Percentiles rank a stretch among this genome's conserved stretches.
phyloP scores from a whole-genome alignment of 2,329 filamentous ascomycete species.

The Fusarium compactum region DNA sequence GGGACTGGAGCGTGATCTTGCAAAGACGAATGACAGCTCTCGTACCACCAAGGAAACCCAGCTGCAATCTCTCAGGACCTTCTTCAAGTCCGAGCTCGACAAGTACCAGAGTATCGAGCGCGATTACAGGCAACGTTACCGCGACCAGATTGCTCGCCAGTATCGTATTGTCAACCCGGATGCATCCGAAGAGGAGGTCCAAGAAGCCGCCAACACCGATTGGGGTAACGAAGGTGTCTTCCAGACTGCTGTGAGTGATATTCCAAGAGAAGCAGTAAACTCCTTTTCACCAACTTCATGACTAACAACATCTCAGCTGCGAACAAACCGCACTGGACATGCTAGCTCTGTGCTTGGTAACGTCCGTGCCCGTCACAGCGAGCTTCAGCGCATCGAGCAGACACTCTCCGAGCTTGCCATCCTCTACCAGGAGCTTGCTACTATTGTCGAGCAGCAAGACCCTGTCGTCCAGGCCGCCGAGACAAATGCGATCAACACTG shows the following conservation, averaged over 20 bases:
- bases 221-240: conserved; percentile 86
- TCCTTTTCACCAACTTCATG: neutral
- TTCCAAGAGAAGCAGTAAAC: neutral
- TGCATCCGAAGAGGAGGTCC: conserved; percentile 78
- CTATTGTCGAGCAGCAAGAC: conserved; percentile 80
- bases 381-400: conserved; percentile 83
- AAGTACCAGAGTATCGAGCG: conserved; percentile 79
- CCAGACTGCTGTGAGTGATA: conserved; percentile 77
- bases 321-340: conserved; percentile 79
- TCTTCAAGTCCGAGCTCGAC: conserved; percentile 78
- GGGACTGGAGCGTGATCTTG: conserved; percentile 76
- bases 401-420: conserved; percentile 77
- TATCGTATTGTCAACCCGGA: conserved; percentile 86
- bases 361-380: conserved; percentile 84
- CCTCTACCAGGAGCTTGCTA: conserved; percentile 80
- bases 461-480: conserved; percentile 71
- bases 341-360: conserved; percentile 80
- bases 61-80: conserved; percentile 75
- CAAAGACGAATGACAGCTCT: conserved; percentile 69
- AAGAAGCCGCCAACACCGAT: conserved; percentile 75
- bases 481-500: conserved; percentile 73
- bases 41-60: conserved; percentile 77
- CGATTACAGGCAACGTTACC: conserved; percentile 76
- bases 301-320: conserved; percentile 65
- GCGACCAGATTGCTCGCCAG: conserved; percentile 83